phyloP scores from a whole-genome alignment of 176 grass and related monocot genomes.

The Rhipidocladum racemiflorum region DNA sequence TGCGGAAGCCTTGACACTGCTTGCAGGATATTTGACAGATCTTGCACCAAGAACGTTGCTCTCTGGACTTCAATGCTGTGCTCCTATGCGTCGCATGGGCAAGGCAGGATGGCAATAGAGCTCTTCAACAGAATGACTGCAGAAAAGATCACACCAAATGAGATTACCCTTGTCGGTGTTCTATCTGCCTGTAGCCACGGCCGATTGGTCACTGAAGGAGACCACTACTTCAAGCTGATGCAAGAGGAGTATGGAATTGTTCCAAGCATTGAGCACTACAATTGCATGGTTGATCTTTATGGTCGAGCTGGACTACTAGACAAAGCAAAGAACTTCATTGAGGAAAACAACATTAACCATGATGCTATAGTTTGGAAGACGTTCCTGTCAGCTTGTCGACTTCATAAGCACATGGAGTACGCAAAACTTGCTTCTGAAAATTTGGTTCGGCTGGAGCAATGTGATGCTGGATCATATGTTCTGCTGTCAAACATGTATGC shows the following conservation, averaged over 20 bases:
- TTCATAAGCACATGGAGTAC: constrained; percentile 55
- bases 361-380: constrained; percentile 61
- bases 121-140: constrained; percentile 42
- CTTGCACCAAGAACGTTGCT: constrained; percentile 27
- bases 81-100: constrained; percentile 47
- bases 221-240: constrained; percentile 47
- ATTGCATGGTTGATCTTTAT: constrained; percentile 75
- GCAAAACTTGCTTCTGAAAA: constrained; percentile 50
- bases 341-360: constrained; percentile 45
- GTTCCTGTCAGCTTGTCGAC: constrained; percentile 52
- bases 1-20: constrained; percentile 49
- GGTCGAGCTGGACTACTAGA: constrained; percentile 51
- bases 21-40: constrained; percentile 32
- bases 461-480: constrained; percentile 56
- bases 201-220: constrained; percentile 44
- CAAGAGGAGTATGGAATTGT: constrained; percentile 46
- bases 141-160: constrained; percentile 52
- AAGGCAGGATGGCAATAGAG: constrained; percentile 40
- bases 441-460: constrained; percentile 49
- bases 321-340: constrained; percentile 52
- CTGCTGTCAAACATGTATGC: constrained; percentile 71
- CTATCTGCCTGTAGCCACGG: constrained; percentile 59
- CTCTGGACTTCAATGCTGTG: constrained; percentile 61
- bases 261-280: constrained; percentile 57
- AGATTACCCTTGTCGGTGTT: constrained; percentile 44